Evolutionary conservation across 345 rosid genomes (phyloP), one percentile per base, ranked within the genome.

Genomic region (Hirschfeldia incana): DNA sequence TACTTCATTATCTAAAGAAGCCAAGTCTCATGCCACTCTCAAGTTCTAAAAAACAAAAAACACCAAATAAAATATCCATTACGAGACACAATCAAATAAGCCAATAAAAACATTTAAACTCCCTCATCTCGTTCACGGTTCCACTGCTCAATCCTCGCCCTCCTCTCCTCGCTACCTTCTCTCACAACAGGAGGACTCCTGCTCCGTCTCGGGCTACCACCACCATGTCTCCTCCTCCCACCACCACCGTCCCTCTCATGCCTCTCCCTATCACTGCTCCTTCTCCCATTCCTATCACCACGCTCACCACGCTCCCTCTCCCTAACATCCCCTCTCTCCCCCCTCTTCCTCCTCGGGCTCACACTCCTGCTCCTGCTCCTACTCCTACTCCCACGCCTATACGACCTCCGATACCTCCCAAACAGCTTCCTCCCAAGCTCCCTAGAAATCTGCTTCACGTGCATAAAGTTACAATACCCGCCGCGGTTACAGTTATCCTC

Each of bases 391-490:
- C 95, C 77, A 37, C 97, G 87, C n/a, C 83, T 68, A 62, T 79
- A 87, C 2, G 83, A 75, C 9, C 84, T 69, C 0, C 90, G 88
- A 78, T 88, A 83, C 81, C 91, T 87, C 49, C 97, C 96, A 73
- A 87, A 94, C 28, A 94, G 74, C 74, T 87, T 85, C 75, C 88
- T 87, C 84, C 96, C 84, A n/a, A 94, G 81, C 69, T 94, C 97
- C 83, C 87, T 88, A 1, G 97, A 92, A 51, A 94, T 91, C 83
- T 81, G 80, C 84, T 92, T 94, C 55, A 92, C 92, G 39, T 92
- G 97, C 98, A 94, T 90, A 73, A 94, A 94, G 71, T 94, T 92
- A 69, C 98, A 94, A 60, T 92, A 92, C n/a, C n/a, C n/a, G n/a
- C n/a, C n/a, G n/a, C n/a, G n/a, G n/a, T n/a, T n/a, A n/a, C n/a